Base-by-base conservation (phyloP, 192 early-diverging fungal genomes). In the Chytriomyces sp. region DNA sequence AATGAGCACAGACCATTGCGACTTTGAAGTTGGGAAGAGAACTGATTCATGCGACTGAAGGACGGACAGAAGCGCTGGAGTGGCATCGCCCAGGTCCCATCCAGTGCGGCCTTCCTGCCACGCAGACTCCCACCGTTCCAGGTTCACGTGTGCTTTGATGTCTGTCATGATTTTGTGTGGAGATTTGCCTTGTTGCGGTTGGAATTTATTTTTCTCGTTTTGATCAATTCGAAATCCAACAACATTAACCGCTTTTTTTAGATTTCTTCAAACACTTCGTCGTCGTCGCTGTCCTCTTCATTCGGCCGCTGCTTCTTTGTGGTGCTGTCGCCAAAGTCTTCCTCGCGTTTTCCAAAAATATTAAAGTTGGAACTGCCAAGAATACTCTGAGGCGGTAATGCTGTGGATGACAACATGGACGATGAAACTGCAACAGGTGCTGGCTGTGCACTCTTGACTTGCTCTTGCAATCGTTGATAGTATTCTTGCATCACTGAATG, bases 51-150 rank as follows among this genome's bases (percentile, higher is more conserved):
- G 66, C 10, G 26, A 10, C 6, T n/a, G 10, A 48, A 69, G 64
- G n/a, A 68, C 28, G 11, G 48, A 45, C 18, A 69, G 7, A 8
- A 76, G 43, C 6, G 75, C 64, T 53, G 75, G 75, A 28, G 63
- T 67, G 6, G 75, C 23, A 18, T 53, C 43, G 18, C 64, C 64
- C 23, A 68, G 9, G 57, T 76, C 75, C 75, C 75, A 76, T 64
- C 57, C 57, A n/a, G 75, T 69, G 1, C 50, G 7, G 28, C 50
- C 57, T 24, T 67, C 50, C 7, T 35, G n/a, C 75, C 75, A 76
- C 18, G 64, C 64, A 45, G 67, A 44, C 50, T 76, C 75, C 75
- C 75, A 76, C 28, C 2, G 28, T 35, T 35, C 28, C 28, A 35
- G 28, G 28, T 35, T 35, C 28, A 35, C 28, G 28, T 1, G 28